Percentiles rank a stretch among this genome's conserved stretches.
Evolutionary conservation across 208 protist species (phyloP).

Genomic region (Plasmodiophora brassicae): DNA sequence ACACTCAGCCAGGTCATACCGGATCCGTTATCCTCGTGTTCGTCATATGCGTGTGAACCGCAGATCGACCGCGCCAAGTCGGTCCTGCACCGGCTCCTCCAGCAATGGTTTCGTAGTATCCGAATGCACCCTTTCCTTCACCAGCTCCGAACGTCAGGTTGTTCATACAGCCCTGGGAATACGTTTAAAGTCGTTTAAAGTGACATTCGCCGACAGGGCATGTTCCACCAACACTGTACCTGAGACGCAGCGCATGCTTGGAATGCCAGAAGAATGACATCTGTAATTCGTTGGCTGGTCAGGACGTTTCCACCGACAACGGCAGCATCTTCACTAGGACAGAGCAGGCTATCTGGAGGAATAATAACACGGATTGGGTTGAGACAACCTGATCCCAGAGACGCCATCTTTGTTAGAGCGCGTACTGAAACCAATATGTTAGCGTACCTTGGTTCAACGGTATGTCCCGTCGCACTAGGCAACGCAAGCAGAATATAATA

Average conservation of each 20-base stretch:
- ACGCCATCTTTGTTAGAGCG: no score
- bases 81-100: conserved; percentile 82
- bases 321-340: conserved; percentile 70
- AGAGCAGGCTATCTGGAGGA: conserved; percentile 68
- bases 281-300: conserved; percentile 83
- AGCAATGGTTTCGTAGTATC: conserved; percentile 91
- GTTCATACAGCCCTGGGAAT: conserved; percentile 78
- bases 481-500: conserved; percentile 86
- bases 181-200: not conserved
- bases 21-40: conserved; percentile 85
- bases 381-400: conserved; percentile 70
- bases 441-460: conserved; percentile 78
- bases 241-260: conserved; percentile 73
- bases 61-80: conserved; percentile 69
- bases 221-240: conserved; percentile 50
- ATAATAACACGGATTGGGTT: conserved; percentile 71
- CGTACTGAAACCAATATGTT: not conserved
- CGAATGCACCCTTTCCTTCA: conserved; percentile 54
- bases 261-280: conserved; percentile 84
- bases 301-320: conserved; percentile 91
- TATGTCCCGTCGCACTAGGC: conserved; percentile 80
- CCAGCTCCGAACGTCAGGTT: conserved; percentile 88
- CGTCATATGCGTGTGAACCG: conserved; percentile 92
- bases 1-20: conserved; percentile 78
- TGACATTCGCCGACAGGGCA: conserved; percentile 29